A percentile compares a stretch with the other conserved stretches of the same genome.
These are phyloP conservation scores for Biscogniauxia marginata DNA, from an alignment of 2,329 filamentous ascomycete species.

Conservation along the genomic window DNA sequence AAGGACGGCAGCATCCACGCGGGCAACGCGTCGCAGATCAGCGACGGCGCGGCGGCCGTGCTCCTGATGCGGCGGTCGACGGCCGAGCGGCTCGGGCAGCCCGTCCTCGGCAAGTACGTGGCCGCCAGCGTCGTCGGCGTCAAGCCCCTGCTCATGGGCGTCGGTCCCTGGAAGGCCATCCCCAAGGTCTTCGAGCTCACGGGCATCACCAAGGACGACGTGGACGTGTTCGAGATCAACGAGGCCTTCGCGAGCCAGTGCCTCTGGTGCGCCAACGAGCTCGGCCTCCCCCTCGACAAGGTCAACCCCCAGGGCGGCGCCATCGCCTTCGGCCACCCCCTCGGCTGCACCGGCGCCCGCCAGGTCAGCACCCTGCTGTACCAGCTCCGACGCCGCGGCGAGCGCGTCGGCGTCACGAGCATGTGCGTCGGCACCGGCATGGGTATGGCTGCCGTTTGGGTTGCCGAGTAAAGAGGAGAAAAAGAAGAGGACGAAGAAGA, in stretches of 20 bases:
- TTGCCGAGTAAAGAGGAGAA: conserved; percentile 67
- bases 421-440: conserved; percentile 98
- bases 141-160: conserved; percentile 89
- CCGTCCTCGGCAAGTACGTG: conserved; percentile 90
- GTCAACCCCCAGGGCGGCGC: conserved; percentile 97
- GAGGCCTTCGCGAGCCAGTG: conserved; percentile 97
- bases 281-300: conserved; percentile 79
- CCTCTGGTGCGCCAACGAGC: conserved; percentile 87
- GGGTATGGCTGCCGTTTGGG: conserved; percentile 97
- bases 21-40: conserved; percentile 93
- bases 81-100: conserved; percentile 83
- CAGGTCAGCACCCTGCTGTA: conserved; percentile 92
- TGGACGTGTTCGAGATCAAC: conserved; percentile 99
- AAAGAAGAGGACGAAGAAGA: background rate
- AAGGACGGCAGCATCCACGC: conserved; percentile 94
- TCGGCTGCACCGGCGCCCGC: conserved; percentile 90
- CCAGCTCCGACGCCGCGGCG: conserved; percentile 78
- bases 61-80: conserved; percentile 93
- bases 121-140: conserved; percentile 83
- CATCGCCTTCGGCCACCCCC: conserved; percentile 92
- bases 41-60: conserved; percentile 91
- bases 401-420: conserved; percentile 86
- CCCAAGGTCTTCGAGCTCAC: conserved; percentile 87
- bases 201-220: conserved; percentile 81
- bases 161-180: conserved; percentile 94